These are phyloP conservation scores for Suillus clintonianus DNA, from an alignment of 768 basidiomycete species.

Conservation along the genomic window DNA sequence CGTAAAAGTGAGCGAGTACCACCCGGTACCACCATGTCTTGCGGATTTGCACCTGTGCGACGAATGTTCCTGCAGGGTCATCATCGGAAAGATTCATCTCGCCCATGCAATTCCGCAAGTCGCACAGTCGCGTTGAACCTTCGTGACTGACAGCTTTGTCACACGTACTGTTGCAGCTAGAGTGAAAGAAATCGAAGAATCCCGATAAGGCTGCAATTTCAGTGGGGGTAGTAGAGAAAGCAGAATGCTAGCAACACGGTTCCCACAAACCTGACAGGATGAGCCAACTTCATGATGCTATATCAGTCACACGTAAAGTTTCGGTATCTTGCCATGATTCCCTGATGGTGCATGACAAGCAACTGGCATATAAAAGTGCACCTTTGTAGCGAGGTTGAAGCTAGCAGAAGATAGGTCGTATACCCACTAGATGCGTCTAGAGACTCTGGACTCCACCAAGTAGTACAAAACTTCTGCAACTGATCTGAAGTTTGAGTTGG, in stretches of 20 bases:
- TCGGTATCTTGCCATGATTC: too few species aligned
- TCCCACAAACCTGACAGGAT: background rate
- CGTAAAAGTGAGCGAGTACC: background rate
- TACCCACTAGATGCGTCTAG: too few species aligned
- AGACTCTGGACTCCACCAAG: too few species aligned
- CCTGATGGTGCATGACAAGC: too few species aligned
- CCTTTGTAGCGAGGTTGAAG: background rate
- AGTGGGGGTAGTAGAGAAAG: background rate
- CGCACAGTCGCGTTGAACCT: background rate
- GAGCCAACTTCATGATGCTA: background rate
- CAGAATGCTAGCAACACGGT: background rate
- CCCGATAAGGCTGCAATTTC: background rate
- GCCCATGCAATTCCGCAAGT: background rate
- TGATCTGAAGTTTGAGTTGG: background rate
- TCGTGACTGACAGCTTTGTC: background rate
- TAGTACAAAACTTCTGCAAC: too few species aligned
- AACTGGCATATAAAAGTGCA: background rate
- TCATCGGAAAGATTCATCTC: background rate
- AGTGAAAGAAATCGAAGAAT: background rate
- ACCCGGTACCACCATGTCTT: background rate
- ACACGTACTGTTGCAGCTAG: background rate
- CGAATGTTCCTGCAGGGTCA: background rate
- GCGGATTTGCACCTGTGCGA: background rate
- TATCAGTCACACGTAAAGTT: background rate
- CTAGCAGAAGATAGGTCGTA: background rate